phyloP scores from a whole-genome alignment of 2,329 filamentous ascomycete genomes.

The Xenosphaeropsis pyriputrescens region DNA sequence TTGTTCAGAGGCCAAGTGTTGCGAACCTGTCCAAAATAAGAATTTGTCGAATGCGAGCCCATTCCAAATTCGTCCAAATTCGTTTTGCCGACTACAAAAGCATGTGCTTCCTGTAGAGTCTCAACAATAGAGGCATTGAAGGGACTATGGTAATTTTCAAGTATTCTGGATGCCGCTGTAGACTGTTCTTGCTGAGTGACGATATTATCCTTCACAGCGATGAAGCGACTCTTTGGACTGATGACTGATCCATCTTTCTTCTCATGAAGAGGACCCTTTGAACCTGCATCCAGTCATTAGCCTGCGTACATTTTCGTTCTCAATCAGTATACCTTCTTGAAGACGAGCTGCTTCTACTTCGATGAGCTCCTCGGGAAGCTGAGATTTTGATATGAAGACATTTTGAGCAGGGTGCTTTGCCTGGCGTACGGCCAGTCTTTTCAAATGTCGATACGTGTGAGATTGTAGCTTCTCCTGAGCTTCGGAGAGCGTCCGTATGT shows the following conservation, averaged over 20 bases:
- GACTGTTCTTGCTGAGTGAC: conserved; percentile 51
- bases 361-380: too few species aligned
- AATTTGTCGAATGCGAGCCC: conserved; percentile 68
- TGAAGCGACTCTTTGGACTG: too few species aligned
- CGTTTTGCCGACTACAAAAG: conserved; percentile 59
- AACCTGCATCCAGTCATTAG: not conserved
- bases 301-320: too few species aligned
- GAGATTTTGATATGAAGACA: too few species aligned
- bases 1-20: conserved; percentile 19
- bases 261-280: not conserved
- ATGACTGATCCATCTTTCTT: not conserved
- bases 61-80: conserved; percentile 96
- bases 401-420: too few species aligned
- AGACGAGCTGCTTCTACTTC: too few species aligned
- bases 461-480: too few species aligned
- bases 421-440: too few species aligned
- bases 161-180: conserved; percentile 68
- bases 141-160: conserved; percentile 57
- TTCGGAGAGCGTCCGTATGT: too few species aligned
- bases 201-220: conserved; percentile 64
- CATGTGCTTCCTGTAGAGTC: conserved; percentile 48
- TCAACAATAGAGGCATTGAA: conserved; percentile 71
- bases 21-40: conserved; percentile 48
- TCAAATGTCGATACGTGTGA: too few species aligned
- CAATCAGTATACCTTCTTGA: too few species aligned